Base-by-base conservation (phyloP, 2,329 filamentous ascomycete species). In the Pseudogymnoascus sp. region DNA sequence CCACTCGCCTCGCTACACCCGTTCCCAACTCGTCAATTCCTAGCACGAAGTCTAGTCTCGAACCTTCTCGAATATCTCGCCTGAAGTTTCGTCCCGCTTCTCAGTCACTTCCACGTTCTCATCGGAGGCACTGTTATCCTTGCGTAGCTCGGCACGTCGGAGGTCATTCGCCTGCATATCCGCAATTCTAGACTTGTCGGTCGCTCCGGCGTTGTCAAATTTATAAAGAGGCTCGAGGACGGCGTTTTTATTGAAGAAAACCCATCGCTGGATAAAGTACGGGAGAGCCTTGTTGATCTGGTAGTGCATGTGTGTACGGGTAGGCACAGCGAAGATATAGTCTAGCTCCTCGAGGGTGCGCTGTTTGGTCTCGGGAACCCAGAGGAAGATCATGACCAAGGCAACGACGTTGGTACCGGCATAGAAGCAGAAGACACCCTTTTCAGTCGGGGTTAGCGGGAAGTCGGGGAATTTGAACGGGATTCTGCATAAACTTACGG, bases 331-430 rank as follows among this genome's bases (percentile, higher is more conserved):
- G 37, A 83, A 84, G 61, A 85, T 53, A 87, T 56, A 56, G 33
- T 61, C 59, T 7, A 61, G 24, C 59, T 61, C 59, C 24, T 61
- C 59, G 7, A 61, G 59, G n/a, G 59, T 61, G 59, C 59, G 59
- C 10, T 62, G 77, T 70, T 0, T 69, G 72, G 6, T 74, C 72
- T 50, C 63, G 81, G 5, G 76, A 79, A 63, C 80, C 79, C 0
- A 79, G 79, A n/a, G 63, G 63, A 47, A 67, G 61, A 85, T 83
- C 75, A 84, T 78, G 61, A 79, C 62, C 42, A 84, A 75, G 1
- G 81, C 82, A 1, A 82, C 65, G 1, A 82, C 64, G 66, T 84
- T 85, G 67, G 84, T 77, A 1, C 76, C 78, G 0, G 82, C 77
- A 66, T 85, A 85, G 50, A 81, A 75, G 2, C 76, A 75, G 66